These are phyloP conservation scores for Xylariaceae sp. DNA, from an alignment of 2,329 filamentous ascomycete genomes.

Conservation along the genomic window DNA sequence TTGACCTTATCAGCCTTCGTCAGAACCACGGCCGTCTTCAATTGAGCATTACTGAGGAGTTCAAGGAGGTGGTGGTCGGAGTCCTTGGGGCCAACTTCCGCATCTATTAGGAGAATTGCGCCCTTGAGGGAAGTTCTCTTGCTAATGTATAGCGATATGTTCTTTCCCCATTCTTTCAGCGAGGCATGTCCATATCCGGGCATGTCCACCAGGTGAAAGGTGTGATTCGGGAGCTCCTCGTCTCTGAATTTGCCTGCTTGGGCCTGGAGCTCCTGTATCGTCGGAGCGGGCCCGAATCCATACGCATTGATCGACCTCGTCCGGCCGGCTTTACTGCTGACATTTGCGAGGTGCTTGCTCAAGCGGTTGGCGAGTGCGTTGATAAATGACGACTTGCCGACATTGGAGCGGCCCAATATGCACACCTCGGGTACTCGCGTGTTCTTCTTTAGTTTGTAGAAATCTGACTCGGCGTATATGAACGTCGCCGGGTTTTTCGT, in stretches of 20 bases:
- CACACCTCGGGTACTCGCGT: slow-evolving; percentile 58
- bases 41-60: slow-evolving; percentile 41
- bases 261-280: slow-evolving; percentile 24
- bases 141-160: slow-evolving; percentile 47
- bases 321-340: slow-evolving; percentile 47
- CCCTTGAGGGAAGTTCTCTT: slow-evolving; percentile 44
- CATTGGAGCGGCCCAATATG: slow-evolving; percentile 81
- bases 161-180: slow-evolving; percentile 46
- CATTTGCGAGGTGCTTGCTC: slow-evolving; percentile 42
- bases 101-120: slow-evolving; percentile 49
- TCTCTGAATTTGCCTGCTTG: slow-evolving; percentile 22
- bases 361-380: slow-evolving; percentile 66
- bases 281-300: slow-evolving; percentile 43
- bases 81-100: slow-evolving; percentile 46
- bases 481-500: slow-evolving; percentile 26
- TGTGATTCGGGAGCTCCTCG: slow-evolving; percentile 41
- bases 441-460: slow-evolving; percentile 48
- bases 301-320: slow-evolving; percentile 53
- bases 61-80: slow-evolving; percentile 45
- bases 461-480: slow-evolving; percentile 28
- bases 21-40: slow-evolving; percentile 46
- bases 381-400: slow-evolving; percentile 83
- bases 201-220: slow-evolving; percentile 47
- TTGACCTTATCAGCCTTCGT: slow-evolving; percentile 53
- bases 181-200: slow-evolving; percentile 47